Evolutionary conservation across 2,329 filamentous ascomycete genomes (phyloP).

Genomic region (Cylindrodendrum hubeiense): DNA sequence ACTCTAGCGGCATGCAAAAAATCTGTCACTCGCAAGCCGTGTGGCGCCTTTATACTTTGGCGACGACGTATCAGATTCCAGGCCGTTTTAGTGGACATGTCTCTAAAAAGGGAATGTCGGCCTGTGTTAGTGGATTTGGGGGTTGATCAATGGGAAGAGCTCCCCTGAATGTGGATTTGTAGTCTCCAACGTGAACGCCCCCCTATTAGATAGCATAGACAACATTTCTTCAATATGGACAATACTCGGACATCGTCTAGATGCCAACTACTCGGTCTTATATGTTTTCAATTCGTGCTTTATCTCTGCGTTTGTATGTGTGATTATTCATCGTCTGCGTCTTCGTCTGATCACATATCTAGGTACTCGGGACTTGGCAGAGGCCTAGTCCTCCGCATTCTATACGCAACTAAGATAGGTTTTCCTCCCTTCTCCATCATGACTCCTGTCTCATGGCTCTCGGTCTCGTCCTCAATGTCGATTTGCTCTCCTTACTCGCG

Average conservation of each 20-base stretch:
- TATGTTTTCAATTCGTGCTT: slow-evolving; percentile 12
- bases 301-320: slow-evolving; percentile 1
- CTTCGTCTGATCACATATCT: slow-evolving; percentile 25
- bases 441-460: slow-evolving; percentile 13
- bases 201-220: no score
- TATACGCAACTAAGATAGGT: slow-evolving; percentile 18
- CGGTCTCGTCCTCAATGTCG: background rate
- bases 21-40: background rate
- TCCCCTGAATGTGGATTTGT: background rate
- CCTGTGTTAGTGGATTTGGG: background rate
- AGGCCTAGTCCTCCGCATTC: slow-evolving; percentile 15
- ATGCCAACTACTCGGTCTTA: background rate
- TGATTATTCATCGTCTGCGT: slow-evolving; percentile 28
- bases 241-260: background rate
- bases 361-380: background rate
- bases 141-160: background rate
- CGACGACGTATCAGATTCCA: background rate
- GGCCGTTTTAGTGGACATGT: background rate
- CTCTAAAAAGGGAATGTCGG: no score
- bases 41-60: background rate
- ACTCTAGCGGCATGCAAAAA: slow-evolving; percentile 6
- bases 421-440: slow-evolving; percentile 6
- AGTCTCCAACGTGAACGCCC: no score
- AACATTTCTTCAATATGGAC: no score
- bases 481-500: slow-evolving; percentile 26